phyloP scores from a whole-genome alignment of 805 yeast genomes.

The Scheffersomyces amazonensis region DNA sequence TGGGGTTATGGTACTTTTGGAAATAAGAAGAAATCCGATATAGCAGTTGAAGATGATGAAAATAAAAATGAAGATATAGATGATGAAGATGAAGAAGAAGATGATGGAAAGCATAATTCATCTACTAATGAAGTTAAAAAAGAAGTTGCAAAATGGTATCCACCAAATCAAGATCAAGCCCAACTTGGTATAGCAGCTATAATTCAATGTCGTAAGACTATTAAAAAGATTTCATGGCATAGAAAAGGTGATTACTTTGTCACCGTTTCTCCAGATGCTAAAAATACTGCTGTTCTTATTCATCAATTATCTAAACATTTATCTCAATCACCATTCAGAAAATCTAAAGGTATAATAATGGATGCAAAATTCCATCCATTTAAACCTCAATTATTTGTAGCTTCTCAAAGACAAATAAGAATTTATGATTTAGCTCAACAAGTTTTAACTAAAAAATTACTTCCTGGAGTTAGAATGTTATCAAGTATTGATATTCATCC shows the following conservation, averaged over 20 bases:
- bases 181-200: conserved; percentile 69
- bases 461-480: conserved; percentile 97
- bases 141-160: conserved; percentile 76
- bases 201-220: conserved; percentile 60
- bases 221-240: conserved; percentile 91
- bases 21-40: conserved; percentile 35
- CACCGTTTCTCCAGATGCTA: conserved; percentile 92
- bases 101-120: conserved; percentile 7
- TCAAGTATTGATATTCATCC: conserved; percentile 92
- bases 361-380: conserved; percentile 97
- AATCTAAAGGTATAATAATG: conserved; percentile 90
- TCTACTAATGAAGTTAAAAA: conserved; percentile 25
- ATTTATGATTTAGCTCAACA: conserved; percentile 90
- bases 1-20: conserved; percentile 81
- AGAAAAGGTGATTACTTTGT: conserved; percentile 96
- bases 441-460: conserved; percentile 72
- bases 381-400: conserved; percentile 89
- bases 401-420: conserved; percentile 89
- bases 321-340: conserved; percentile 93
- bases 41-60: conserved; percentile 39
- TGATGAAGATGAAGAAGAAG: conserved; percentile 7
- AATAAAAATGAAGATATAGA: conserved; percentile 21
- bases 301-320: conserved; percentile 94
- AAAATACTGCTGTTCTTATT: conserved; percentile 82
- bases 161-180: conserved; percentile 63